Conservation (phyloP, 1,284 basidiomycete genomes). For the Trichosporon asahii region DNA sequence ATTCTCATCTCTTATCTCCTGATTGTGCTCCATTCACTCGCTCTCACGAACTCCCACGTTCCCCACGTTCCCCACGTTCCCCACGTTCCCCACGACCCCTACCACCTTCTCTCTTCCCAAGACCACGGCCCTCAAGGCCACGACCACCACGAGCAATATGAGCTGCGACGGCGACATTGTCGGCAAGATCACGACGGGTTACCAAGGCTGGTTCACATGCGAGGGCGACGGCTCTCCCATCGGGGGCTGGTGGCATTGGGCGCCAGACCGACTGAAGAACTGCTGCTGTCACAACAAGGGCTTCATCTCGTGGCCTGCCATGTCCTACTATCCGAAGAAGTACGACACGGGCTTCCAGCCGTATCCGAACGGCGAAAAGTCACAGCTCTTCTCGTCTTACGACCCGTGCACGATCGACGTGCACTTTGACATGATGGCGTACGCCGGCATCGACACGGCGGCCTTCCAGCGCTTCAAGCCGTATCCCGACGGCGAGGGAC, state of each 20-base stretch:
- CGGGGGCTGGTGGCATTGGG: constrained; percentile 26
- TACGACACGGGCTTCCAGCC: constrained; percentile 14
- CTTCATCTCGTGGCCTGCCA: constrained; percentile 24
- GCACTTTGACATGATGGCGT: constrained; percentile 23
- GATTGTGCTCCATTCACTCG: not conserved
- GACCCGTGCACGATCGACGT: constrained; percentile 19
- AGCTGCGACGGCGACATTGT: constrained; percentile 19
- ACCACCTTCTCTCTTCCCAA: not conserved
- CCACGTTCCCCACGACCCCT: not conserved
- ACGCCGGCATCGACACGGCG: constrained; percentile 23
- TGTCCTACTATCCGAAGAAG: constrained; percentile 18
- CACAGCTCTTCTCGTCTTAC: constrained; percentile 19
- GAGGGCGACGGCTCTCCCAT: constrained; percentile 22
- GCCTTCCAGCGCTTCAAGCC: constrained; percentile 29
- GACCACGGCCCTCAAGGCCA: too few species aligned
- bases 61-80: not conserved
- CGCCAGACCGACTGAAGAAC: constrained; percentile 16
- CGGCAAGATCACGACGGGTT: constrained; percentile 22
- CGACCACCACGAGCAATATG: not conserved
- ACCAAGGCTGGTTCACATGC: constrained; percentile 26
- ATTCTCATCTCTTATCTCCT: not conserved
- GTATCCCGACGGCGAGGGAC: constrained; percentile 19
- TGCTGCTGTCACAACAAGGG: constrained; percentile 18
- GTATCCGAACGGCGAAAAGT: constrained; percentile 8
- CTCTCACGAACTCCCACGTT: not conserved